These are phyloP conservation scores for Puccinia coronata DNA, from an alignment of 1,284 basidiomycete species.

Conservation along the genomic window DNA sequence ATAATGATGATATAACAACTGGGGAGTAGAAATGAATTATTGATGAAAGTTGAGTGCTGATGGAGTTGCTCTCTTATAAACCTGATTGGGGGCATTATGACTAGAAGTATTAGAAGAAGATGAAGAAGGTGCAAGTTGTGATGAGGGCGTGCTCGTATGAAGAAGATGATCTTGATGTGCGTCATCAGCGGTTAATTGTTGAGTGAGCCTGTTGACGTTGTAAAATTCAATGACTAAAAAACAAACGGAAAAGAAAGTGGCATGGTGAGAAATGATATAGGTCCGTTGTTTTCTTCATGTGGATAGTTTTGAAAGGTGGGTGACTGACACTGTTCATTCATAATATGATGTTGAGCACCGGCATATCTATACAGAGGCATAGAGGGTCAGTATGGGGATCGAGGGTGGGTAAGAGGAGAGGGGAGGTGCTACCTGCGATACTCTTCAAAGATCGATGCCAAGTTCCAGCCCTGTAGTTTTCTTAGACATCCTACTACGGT, in stretches of 20 bases:
- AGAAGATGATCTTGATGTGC: neutral
- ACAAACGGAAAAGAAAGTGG: neutral
- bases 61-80: neutral
- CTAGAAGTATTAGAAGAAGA: neutral
- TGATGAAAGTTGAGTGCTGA: neutral
- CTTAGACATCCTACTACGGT: slow-evolving; percentile 65
- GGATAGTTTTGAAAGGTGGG: neutral
- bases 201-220: neutral
- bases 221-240: neutral
- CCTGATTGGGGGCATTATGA: neutral
- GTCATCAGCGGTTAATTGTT: neutral
- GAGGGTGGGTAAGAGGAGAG: neutral
- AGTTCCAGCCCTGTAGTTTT: slow-evolving; percentile 63
- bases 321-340: slow-evolving; percentile 40
- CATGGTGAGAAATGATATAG: neutral
- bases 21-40: no score
- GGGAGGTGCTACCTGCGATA: slow-evolving; percentile 24
- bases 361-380: slow-evolving; percentile 15
- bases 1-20: no score
- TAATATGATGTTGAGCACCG: slow-evolving; percentile 44
- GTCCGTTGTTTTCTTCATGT: neutral
- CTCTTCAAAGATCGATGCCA: slow-evolving; percentile 63
- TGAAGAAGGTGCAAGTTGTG: neutral
- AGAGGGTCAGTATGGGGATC: neutral
- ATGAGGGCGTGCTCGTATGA: neutral